Evolutionary conservation across 139 green algal genomes (phyloP), one percentile per base, ranked within the genome.

Genomic region (Edaphochlamys debaryana): DNA sequence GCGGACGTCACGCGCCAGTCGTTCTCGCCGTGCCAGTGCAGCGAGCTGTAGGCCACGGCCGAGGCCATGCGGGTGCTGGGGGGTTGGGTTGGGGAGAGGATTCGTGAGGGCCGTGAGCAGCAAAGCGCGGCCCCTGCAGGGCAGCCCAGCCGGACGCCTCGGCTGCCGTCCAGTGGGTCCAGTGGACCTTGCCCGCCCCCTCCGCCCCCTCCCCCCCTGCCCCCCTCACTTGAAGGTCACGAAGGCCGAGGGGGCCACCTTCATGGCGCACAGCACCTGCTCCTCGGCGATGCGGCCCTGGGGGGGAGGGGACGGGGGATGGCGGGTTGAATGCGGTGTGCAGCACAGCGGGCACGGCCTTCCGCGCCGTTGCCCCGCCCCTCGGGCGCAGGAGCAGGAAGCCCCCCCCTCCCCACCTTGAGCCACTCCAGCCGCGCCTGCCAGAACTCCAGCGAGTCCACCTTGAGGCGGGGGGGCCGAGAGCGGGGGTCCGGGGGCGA

Each of bases 11-110:
- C 60, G 32, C 81, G 56, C 92, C 92, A 96, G 11, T 78, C 74
- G 25, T 29, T 66, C 73, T 88, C 81, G 72, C 94, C 89, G 76
- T 96, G 91, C 69, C 90, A 89, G 77, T 93, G 87, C 80, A 96
- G 90, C 29, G 85, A 85, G 77, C 80, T 91, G 37, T 85, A 64
- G 20, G 84, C 87, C 20, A 92, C 77, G 27, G 86, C 66, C 88
- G 93, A 89, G 42, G 75, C 69, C 42, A 70, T 67, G 54, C 86
- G 90, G 8, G 82, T 85, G 73, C 86, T 92, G 92, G 87, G 73
- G 92, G 11, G 11, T 13, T 54, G 45, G 45, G 45, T 9, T 9
- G 45, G 45, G 13, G 45, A 54, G 13, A 54, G 45, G 45, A 13
- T 9, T 54, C 45, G 11, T 54, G 11, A 54, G 13, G 45, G 45